These are phyloP conservation scores for Xenosphaeropsis pyriputrescens DNA, from an alignment of 2,329 filamentous ascomycete genomes.

Conservation along the genomic window DNA sequence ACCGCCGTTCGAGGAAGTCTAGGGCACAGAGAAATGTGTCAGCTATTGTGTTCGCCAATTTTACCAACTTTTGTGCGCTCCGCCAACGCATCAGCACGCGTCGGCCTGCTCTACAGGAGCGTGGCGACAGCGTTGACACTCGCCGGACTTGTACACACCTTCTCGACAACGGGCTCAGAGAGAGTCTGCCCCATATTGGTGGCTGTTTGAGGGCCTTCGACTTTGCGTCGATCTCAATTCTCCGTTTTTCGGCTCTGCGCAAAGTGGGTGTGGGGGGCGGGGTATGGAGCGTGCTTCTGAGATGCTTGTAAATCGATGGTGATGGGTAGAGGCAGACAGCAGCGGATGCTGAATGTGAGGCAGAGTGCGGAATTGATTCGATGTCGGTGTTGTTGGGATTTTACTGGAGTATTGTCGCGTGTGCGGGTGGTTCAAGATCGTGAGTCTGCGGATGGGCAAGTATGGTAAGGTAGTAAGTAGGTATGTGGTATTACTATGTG, in stretches of 20 bases:
- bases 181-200: constrained; percentile 88
- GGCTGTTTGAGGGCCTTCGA: constrained; percentile 10
- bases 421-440: no score
- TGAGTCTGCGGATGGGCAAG: no score
- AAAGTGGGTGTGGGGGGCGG: no score
- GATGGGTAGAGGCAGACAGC: neutral
- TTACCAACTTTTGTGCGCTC: neutral
- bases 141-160: constrained; percentile 47
- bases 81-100: neutral
- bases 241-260: neutral
- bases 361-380: neutral
- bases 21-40: constrained; percentile 15
- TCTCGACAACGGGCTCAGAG: constrained; percentile 96
- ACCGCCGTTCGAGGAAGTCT: constrained; percentile 81
- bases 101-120: neutral
- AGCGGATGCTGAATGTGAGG: neutral
- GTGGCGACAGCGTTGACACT: constrained; percentile 1
- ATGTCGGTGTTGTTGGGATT: neutral
- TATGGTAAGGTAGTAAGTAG: no score
- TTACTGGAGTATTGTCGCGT: no score
- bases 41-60: constrained; percentile 1
- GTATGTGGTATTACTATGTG: no score
- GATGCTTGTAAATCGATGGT: no score
- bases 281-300: no score
- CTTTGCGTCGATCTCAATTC: neutral